Conservation (phyloP, 306 rosid species). For the Acmispon strigosus region DNA sequence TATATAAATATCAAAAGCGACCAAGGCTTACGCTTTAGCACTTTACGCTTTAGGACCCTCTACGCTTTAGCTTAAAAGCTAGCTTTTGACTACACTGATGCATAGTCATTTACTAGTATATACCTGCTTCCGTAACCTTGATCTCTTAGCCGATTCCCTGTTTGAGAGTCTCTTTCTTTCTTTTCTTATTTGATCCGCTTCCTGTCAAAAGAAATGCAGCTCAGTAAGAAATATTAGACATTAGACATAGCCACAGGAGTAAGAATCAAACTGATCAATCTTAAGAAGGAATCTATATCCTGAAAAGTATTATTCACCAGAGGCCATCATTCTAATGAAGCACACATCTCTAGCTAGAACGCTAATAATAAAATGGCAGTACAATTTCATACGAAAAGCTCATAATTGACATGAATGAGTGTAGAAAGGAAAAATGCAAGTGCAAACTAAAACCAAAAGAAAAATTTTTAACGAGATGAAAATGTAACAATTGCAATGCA, state of each 20-base stretch:
- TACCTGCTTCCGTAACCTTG: slow-evolving; percentile 55
- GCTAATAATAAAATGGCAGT: background rate
- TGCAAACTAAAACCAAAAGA: background rate
- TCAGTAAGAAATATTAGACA: background rate
- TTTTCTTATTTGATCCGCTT: slow-evolving; percentile 31
- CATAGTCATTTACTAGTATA: slow-evolving; percentile 3
- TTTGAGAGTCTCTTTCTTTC: slow-evolving; percentile 54
- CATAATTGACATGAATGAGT: background rate
- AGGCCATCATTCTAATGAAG: background rate
- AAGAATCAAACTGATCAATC: background rate
- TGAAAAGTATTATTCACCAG: background rate
- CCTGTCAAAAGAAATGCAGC: slow-evolving; percentile 36
- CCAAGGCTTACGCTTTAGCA: too few relatives aligned
- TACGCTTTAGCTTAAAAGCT: too few relatives aligned
- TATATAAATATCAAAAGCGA: too few relatives aligned
- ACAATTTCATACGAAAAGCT: background rate
- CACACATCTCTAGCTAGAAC: background rate
- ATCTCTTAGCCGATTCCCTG: slow-evolving; percentile 58
- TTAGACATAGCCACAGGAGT: background rate
- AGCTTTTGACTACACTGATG: too few relatives aligned
- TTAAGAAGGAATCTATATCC: background rate
- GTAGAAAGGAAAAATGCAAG: background rate
- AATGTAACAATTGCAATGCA: background rate
- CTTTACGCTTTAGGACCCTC: too few relatives aligned
- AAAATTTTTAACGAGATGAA: background rate